phyloP scores from a whole-genome alignment of 179 eudicot genomes.

The Drosera spatulata region DNA sequence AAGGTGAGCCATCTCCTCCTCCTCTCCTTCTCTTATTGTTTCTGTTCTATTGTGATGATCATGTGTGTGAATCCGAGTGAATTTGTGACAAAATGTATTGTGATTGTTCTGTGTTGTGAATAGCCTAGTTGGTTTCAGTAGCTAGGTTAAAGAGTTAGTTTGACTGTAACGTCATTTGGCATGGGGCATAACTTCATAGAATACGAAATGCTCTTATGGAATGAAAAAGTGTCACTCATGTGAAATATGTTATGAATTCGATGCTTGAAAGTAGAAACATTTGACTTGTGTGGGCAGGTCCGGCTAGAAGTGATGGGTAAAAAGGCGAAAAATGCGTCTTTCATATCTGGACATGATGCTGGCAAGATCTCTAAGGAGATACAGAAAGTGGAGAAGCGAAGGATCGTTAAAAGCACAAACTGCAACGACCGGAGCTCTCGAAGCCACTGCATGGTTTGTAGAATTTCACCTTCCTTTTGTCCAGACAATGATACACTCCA shows the following conservation, averaged over 20 bases:
- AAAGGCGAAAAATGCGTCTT: constrained; percentile 91
- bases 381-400: constrained; percentile 91
- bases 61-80: too few species aligned
- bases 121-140: too few species aligned
- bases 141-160: too few species aligned
- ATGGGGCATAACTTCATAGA: too few species aligned
- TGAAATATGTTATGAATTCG: too few species aligned
- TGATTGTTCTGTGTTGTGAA: too few species aligned
- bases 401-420: constrained; percentile 79
- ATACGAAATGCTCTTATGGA: too few species aligned
- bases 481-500: background rate
- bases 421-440: constrained; percentile 91
- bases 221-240: too few species aligned
- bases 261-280: background rate
- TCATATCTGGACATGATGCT: constrained; percentile 88
- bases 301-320: constrained; percentile 92
- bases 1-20: constrained; percentile 30
- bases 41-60: background rate
- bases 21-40: background rate
- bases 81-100: too few species aligned
- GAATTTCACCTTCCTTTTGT: background rate
- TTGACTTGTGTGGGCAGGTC: constrained; percentile 30
- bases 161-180: too few species aligned
- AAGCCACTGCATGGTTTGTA: constrained; percentile 88
- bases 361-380: constrained; percentile 88